phyloP scores from a whole-genome alignment of 2,329 filamentous ascomycete genomes.

The Pseudopyrenochaeta lycopersici region DNA sequence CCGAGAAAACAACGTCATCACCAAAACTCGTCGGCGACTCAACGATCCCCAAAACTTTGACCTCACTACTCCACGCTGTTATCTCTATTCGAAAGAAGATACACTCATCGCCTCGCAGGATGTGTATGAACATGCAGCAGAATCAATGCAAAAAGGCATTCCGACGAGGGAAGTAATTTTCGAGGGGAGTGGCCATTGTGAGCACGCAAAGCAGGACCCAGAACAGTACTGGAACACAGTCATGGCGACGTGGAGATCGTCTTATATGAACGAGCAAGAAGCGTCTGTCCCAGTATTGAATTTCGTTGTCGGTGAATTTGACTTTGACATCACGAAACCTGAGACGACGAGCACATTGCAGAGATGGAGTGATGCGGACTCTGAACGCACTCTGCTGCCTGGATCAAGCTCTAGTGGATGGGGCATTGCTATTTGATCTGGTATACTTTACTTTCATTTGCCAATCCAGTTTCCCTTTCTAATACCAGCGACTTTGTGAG shows the following conservation, averaged over 20 bases:
- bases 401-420: background rate
- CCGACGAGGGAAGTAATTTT: conserved; percentile 61
- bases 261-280: background rate
- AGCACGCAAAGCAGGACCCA: conserved; percentile 65
- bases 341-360: background rate
- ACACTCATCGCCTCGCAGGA: conserved; percentile 64
- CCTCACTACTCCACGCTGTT: conserved; percentile 55
- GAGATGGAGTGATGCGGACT: conserved; percentile 3
- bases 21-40: conserved; percentile 21
- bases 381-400: background rate
- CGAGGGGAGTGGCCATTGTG: conserved; percentile 65
- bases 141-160: conserved; percentile 58
- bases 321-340: background rate
- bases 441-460: background rate
- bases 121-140: conserved; percentile 60
- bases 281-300: background rate
- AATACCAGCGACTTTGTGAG: background rate
- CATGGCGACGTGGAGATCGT: conserved; percentile 23
- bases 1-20: conserved; percentile 30
- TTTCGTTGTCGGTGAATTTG: background rate
- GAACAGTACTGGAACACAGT: conserved; percentile 64
- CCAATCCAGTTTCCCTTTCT: background rate
- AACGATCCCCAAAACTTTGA: conserved; percentile 25
- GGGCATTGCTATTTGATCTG: background rate
- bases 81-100: conserved; percentile 66